These are phyloP conservation scores for Lanmaoa rubissima DNA, from an alignment of 768 basidiomycete genomes.

Conservation along the genomic window DNA sequence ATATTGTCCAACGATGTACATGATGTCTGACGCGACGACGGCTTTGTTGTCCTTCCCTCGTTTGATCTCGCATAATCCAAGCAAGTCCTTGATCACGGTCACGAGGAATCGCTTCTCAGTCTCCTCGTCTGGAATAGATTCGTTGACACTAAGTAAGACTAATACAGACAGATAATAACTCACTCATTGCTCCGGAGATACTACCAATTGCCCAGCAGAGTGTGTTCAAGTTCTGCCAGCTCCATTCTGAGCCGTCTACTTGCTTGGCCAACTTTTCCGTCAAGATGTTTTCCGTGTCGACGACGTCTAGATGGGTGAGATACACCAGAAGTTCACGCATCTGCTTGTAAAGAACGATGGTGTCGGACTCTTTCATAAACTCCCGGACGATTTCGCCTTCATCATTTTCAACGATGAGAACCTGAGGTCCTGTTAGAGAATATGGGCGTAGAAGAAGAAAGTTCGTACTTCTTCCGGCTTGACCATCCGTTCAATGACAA, in stretches of 20 bases:
- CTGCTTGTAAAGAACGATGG: constrained; percentile 97
- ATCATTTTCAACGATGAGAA: constrained; percentile 97
- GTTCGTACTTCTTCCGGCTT: constrained; percentile 92
- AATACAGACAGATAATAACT: constrained; percentile 32
- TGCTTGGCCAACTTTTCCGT: constrained; percentile 97
- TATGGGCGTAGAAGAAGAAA: not conserved
- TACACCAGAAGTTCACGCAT: constrained; percentile 98
- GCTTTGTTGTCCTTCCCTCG: constrained; percentile 99
- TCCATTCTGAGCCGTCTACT: constrained; percentile 98
- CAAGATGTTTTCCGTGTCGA: constrained; percentile 94
- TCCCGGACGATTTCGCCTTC: constrained; percentile 99
- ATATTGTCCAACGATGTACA: constrained; percentile 99
- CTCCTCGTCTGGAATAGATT: constrained; percentile 74
- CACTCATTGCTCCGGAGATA: constrained; percentile 98
- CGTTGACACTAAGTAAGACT: not conserved
- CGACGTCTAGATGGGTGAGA: constrained; percentile 94
- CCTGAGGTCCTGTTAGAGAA: constrained; percentile 45
- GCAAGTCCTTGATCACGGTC: constrained; percentile 96
- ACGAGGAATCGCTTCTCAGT: constrained; percentile 99
- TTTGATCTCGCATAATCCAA: constrained; percentile 98
- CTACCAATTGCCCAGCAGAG: constrained; percentile 99
- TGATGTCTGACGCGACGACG: constrained; percentile 92
- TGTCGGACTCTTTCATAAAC: constrained; percentile 98
- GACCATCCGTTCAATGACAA: constrained; percentile 98
- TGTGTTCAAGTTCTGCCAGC: constrained; percentile 98